Evolutionary conservation across 1,139 yeast species (phyloP), one percentile per base, ranked within the genome.

Genomic region (Kodamaea sp.): DNA sequence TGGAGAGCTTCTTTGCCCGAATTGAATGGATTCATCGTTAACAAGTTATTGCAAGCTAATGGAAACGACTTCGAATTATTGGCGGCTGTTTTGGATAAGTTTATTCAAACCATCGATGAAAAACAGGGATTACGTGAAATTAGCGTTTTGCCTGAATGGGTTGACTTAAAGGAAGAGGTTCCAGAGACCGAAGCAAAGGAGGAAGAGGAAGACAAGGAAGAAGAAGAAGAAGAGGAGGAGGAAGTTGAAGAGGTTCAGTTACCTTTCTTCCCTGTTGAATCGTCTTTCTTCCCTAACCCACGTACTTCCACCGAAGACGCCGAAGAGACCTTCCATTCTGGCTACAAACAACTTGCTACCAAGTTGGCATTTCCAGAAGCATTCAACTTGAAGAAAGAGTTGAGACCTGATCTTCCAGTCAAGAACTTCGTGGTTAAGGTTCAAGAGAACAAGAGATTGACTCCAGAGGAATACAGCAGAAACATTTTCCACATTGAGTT

Each of bases 401-500:
- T 90, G 52, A 83, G 97, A 65, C 98, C 98, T 14, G 97, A 92
- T 51, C 72, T 88, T 45, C 89, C 97, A 15, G 85, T 85, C 35
- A 73, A 83, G 61, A 90, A 86, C 66, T 89, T 81, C 54, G 76
- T 89, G 35, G 95, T 89, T 39, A 87, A 83, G 62, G 97, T 92
- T 32, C 86, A 88, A 61, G 95, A 86, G 55, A 90, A 89, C 70
- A 83, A 80, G 64, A 80, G 97, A 55, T 84, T 92, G 46, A 92
- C 97, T n/a, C 97, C 97, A 8, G 57, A 55, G 27, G 92, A 86
- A 53, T 92, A 92, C 61, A 87, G 87, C 42, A 86, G 98, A 69
- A 86, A 92, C 63, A 90, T 92, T 55, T 92, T 92, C 89, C 96
- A 92, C 59, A 84, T 92, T 51, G 97, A 92, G 65, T 87, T 92